These are phyloP conservation scores for Coemansia biformis DNA, from an alignment of 192 early-diverging fungal genomes.

Conservation along the genomic window DNA sequence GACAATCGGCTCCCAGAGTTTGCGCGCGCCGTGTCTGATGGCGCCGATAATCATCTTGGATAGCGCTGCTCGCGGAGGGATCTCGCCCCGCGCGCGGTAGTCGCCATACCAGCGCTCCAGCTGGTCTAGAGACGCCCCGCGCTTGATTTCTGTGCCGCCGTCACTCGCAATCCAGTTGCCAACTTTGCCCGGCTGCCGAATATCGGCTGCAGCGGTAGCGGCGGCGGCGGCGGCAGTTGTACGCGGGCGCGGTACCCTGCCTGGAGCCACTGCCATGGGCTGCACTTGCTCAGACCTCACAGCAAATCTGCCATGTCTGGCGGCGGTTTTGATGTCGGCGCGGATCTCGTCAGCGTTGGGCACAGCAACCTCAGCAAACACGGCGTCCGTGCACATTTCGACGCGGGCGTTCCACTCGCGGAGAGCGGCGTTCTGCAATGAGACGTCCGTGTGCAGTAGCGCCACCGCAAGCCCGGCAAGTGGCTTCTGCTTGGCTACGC, in stretches of 20 bases:
- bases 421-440: neutral
- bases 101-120: slow-evolving; percentile 21
- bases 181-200: too few species aligned
- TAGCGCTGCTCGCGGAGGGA: slow-evolving; percentile 11
- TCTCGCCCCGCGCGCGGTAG: slow-evolving; percentile 4
- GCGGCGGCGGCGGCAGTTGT: too few species aligned
- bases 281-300: too few species aligned
- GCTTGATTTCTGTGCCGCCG: neutral
- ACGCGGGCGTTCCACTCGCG: slow-evolving; percentile 10
- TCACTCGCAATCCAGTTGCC: too few species aligned
- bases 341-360: neutral
- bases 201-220: too few species aligned
- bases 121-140: slow-evolving; percentile 6
- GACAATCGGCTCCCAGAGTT: slow-evolving; percentile 23
- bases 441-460: slow-evolving; percentile 7
- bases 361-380: neutral
- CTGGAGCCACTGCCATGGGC: too few species aligned
- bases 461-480: neutral
- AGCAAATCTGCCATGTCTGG: too few species aligned
- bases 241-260: too few species aligned
- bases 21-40: slow-evolving; percentile 6
- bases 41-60: slow-evolving; percentile 9
- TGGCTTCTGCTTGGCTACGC: neutral
- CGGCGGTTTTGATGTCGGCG: neutral
- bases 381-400: neutral